These are phyloP conservation scores for Diaporthe sp. DNA, from an alignment of 2,329 filamentous ascomycete species.

Conservation along the genomic window DNA sequence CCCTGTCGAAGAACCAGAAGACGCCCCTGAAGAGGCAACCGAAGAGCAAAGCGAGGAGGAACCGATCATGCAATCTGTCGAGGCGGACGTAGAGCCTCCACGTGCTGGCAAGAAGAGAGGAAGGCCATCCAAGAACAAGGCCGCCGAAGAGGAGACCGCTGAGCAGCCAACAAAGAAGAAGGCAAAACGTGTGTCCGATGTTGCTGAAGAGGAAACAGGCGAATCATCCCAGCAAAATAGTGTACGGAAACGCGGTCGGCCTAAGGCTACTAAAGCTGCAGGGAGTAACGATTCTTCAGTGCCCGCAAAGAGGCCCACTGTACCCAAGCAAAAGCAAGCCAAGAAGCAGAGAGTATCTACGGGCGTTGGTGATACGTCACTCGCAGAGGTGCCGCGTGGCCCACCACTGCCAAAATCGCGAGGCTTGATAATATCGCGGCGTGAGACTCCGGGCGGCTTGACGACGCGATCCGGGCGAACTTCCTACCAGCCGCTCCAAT, in stretches of 20 bases:
- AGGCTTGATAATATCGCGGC: conserved; percentile 66
- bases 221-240: conserved; percentile 43
- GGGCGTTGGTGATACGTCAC: conserved; percentile 60
- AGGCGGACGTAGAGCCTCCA: conserved; percentile 43
- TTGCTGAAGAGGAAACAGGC: conserved; percentile 40
- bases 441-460: conserved; percentile 57
- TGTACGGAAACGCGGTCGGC: conserved; percentile 39
- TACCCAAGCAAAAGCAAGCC: conserved; percentile 50
- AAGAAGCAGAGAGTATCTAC: conserved; percentile 54
- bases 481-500: conserved; percentile 83
- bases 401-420: conserved; percentile 69
- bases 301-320: conserved; percentile 43
- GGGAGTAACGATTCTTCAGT: conserved; percentile 44
- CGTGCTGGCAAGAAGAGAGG: conserved; percentile 43
- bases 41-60: conserved; percentile 30
- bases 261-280: conserved; percentile 35
- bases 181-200: conserved; percentile 45
- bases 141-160: conserved; percentile 40
- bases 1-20: conserved; percentile 34
- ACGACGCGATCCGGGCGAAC: conserved; percentile 82
- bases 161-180: conserved; percentile 46
- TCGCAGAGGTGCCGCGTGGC: conserved; percentile 63
- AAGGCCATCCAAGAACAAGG: conserved; percentile 44
- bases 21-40: conserved; percentile 44
- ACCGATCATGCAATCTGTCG: conserved; percentile 36